These are phyloP conservation scores for Quercus tomentella DNA, from an alignment of 331 rosid species.

Conservation along the genomic window DNA sequence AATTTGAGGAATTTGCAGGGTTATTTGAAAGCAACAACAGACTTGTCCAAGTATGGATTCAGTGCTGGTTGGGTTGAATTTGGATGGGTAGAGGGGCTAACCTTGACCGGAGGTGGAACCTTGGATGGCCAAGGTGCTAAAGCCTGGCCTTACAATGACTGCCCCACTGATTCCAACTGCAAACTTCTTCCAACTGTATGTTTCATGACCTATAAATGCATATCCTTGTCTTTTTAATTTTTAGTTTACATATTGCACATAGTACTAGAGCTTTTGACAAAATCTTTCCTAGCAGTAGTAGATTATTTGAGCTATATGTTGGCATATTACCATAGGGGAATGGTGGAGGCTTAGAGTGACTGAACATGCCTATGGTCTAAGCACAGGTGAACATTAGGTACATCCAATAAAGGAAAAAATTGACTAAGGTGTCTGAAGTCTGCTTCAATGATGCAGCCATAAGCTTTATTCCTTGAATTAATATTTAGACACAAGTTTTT, in stretches of 20 bases:
- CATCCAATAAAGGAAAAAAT: neutral
- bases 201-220: neutral
- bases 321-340: neutral
- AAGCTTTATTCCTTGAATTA: neutral
- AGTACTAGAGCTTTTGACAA: neutral
- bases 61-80: conserved; percentile 43
- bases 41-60: conserved; percentile 30
- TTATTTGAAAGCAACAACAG: conserved; percentile 43
- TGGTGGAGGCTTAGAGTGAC: neutral
- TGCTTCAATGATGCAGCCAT: neutral
- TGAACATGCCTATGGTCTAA: neutral
- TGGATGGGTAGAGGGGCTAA: conserved; percentile 32
- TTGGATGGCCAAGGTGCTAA: conserved; percentile 48
- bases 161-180: conserved; percentile 36
- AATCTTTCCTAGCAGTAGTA: neutral
- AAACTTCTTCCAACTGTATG: conserved; percentile 48
- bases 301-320: neutral
- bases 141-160: conserved; percentile 51
- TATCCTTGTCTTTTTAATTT: neutral
- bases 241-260: neutral
- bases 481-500: neutral
- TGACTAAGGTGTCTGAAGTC: neutral
- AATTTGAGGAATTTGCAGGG: conserved; percentile 29
- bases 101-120: conserved; percentile 49
- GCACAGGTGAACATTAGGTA: neutral